Evolutionary conservation across 495 filamentous ascomycete genomes (phyloP).

Genomic region (Talaromyces thailandensis): DNA sequence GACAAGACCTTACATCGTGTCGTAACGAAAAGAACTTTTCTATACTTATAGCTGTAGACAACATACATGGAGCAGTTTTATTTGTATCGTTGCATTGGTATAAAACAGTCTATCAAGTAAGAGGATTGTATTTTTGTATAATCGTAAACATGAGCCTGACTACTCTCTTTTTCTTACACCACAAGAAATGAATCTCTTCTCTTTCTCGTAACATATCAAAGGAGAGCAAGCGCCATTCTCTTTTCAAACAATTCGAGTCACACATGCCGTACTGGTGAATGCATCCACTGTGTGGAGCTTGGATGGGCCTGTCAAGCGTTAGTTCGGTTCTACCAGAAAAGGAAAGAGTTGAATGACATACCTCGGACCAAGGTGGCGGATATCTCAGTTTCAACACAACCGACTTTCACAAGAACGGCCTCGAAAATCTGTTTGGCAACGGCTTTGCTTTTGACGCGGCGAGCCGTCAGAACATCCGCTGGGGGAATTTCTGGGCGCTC

Average conservation of each 20-base stretch:
- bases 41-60: background rate
- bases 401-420: conserved; percentile 23
- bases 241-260: conserved; percentile 5
- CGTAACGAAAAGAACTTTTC: background rate
- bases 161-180: background rate
- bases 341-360: conserved; percentile 8
- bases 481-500: conserved; percentile 61
- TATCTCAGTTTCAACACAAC: conserved; percentile 23
- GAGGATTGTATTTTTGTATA: background rate
- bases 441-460: conserved; percentile 34
- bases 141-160: background rate
- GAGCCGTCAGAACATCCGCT: conserved; percentile 53
- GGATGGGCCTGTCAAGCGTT: conserved; percentile 29
- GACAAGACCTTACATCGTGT: too few species aligned
- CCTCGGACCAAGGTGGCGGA: conserved; percentile 31
- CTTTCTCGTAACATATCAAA: background rate
- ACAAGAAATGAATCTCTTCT: background rate
- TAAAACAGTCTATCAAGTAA: background rate
- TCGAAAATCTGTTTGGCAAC: conserved; percentile 27
- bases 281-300: conserved; percentile 27
- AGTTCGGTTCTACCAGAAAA: background rate
- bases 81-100: background rate
- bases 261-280: conserved; percentile 5
- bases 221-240: background rate
- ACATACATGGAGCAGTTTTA: background rate